Conservation (phyloP, 257 asterid species). For the Lantana camara region DNA sequence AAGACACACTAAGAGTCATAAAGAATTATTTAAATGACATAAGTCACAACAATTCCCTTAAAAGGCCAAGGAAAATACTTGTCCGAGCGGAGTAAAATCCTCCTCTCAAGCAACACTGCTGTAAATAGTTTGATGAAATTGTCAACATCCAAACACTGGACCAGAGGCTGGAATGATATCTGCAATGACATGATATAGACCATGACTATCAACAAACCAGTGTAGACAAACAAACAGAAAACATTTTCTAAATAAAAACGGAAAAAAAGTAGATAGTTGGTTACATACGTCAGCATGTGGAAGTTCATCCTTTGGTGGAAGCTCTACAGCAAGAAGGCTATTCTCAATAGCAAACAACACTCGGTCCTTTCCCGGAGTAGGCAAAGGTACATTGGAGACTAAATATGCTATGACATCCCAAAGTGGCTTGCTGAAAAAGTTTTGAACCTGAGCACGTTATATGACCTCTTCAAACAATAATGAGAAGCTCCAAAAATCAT, state of each 20-base stretch:
- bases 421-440: slow-evolving; percentile 85
- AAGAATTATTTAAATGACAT: not conserved
- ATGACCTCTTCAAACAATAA: slow-evolving; percentile 21
- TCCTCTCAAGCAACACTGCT: slow-evolving; percentile 91
- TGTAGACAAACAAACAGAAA: slow-evolving; percentile 14
- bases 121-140: slow-evolving; percentile 86
- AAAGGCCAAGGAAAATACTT: slow-evolving; percentile 53
- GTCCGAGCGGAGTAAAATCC: slow-evolving; percentile 93
- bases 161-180: slow-evolving; percentile 97
- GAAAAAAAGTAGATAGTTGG: slow-evolving; percentile 8
- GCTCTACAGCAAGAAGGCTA: slow-evolving; percentile 87
- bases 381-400: slow-evolving; percentile 84
- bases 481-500: slow-evolving; percentile 18
- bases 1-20: slow-evolving; percentile 12
- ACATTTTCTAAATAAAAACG: slow-evolving; percentile 17
- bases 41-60: slow-evolving; percentile 16
- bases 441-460: slow-evolving; percentile 38
- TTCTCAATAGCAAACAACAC: slow-evolving; percentile 81
- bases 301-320: slow-evolving; percentile 90
- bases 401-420: slow-evolving; percentile 83
- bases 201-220: slow-evolving; percentile 24
- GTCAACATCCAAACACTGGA: slow-evolving; percentile 97
- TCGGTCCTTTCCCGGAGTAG: slow-evolving; percentile 90
- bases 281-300: slow-evolving; percentile 95
- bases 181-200: slow-evolving; percentile 44